Evolutionary conservation across 164 flowering plant genomes (phyloP).

Genomic region (Kalanchoe fedtschenkoi): DNA sequence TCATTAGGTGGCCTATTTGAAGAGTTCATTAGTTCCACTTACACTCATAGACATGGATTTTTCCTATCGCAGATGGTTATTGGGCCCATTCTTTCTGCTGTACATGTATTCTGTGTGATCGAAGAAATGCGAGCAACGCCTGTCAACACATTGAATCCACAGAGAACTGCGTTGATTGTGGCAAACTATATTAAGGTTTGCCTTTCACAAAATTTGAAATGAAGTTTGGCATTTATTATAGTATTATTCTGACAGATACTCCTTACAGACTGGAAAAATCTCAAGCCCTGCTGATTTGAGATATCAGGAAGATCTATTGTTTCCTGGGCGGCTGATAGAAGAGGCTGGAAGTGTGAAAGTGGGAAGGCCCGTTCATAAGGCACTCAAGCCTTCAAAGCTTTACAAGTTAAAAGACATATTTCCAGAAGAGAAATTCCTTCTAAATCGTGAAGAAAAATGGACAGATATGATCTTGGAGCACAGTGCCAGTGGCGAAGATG

Average conservation of each 20-base stretch:
- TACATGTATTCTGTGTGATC: constrained; percentile 64
- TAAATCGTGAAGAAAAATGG: constrained; percentile 32
- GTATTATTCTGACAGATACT: not conserved
- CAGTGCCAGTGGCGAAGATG: constrained; percentile 85
- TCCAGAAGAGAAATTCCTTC: constrained; percentile 64
- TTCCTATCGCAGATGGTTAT: constrained; percentile 55
- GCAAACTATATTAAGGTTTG: constrained; percentile 74
- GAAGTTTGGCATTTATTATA: not conserved
- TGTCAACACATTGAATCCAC: constrained; percentile 87
- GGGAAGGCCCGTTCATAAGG: constrained; percentile 51
- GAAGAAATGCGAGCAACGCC: constrained; percentile 95
- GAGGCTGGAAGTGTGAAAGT: constrained; percentile 84
- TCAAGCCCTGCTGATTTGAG: constrained; percentile 86
- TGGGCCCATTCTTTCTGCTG: constrained; percentile 59
- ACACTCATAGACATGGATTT: not conserved
- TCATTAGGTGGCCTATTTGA: not conserved
- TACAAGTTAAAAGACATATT: constrained; percentile 39
- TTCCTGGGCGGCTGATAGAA: constrained; percentile 59
- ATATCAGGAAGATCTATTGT: constrained; percentile 73
- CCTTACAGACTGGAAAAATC: constrained; percentile 50
- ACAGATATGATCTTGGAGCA: constrained; percentile 72
- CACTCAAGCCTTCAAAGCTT: constrained; percentile 56
- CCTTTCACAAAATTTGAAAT: not conserved
- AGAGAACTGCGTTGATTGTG: constrained; percentile 79
- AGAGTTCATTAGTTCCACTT: not conserved